A percentile compares a stretch with the other conserved stretches of the same genome.
Conservation (phyloP, 495 filamentous ascomycete genomes). For the Recurvomyces mirabilis region DNA sequence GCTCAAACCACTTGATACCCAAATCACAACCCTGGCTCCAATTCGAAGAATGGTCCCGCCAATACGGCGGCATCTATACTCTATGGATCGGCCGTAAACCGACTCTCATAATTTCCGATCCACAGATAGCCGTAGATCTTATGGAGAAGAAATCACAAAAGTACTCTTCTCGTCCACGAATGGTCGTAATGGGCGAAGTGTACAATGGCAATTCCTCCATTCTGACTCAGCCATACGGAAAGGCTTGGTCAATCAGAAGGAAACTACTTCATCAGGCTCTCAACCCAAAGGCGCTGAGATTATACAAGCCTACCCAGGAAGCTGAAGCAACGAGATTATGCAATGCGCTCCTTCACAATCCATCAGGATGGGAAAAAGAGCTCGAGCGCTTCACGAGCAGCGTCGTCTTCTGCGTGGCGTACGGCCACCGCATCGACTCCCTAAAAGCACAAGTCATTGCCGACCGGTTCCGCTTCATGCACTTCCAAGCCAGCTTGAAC, state of each 20-base stretch:
- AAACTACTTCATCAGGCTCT: slow-evolving; percentile 35
- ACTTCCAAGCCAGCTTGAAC: slow-evolving; percentile 46
- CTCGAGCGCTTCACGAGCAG: slow-evolving; percentile 54
- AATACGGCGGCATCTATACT: slow-evolving; percentile 49
- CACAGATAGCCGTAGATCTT: slow-evolving; percentile 47
- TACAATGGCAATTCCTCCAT: slow-evolving; percentile 38
- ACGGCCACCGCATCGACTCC: slow-evolving; percentile 48
- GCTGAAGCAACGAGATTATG: slow-evolving; percentile 33
- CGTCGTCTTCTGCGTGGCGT: slow-evolving; percentile 53
- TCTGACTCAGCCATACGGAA: slow-evolving; percentile 40
- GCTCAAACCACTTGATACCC: slow-evolving; percentile 45
- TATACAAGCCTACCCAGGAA: slow-evolving; percentile 38
- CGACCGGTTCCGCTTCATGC: slow-evolving; percentile 45
- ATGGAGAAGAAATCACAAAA: slow-evolving; percentile 44
- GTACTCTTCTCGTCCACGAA: slow-evolving; percentile 44
- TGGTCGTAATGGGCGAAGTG: slow-evolving; percentile 45
- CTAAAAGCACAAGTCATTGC: slow-evolving; percentile 42
- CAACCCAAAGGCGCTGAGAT: slow-evolving; percentile 35
- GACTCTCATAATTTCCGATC: slow-evolving; percentile 53
- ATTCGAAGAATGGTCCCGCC: slow-evolving; percentile 43
- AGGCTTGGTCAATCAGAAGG: slow-evolving; percentile 35
- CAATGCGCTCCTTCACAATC: slow-evolving; percentile 25
- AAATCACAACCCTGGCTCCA: slow-evolving; percentile 47
- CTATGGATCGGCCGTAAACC: slow-evolving; percentile 52
- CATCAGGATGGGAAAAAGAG: slow-evolving; percentile 45